A percentile compares a stretch with the other conserved stretches of the same genome.
These are phyloP conservation scores for Septoria petroselini DNA, from an alignment of 2,329 filamentous ascomycete genomes.

Conservation along the genomic window DNA sequence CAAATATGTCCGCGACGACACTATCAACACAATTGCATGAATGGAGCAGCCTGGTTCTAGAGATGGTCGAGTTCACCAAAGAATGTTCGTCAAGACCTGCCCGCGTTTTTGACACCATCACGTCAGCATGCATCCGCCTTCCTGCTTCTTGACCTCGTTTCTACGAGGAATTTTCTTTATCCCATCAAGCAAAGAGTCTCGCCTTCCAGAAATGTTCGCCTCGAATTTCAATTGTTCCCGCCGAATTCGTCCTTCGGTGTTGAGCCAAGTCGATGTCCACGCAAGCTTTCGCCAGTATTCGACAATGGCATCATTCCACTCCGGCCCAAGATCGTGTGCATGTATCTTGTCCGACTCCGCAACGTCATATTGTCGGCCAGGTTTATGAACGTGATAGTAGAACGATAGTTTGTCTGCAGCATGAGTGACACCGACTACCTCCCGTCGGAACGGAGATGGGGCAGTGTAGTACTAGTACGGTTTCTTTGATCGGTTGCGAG, in stretches of 20 bases:
- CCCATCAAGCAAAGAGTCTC: too few relatives aligned
- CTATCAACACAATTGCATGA: too few relatives aligned
- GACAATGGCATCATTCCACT: constrained; percentile 3
- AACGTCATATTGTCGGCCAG: background rate
- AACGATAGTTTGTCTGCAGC: background rate
- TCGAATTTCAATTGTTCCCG: too few relatives aligned
- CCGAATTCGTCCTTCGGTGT: background rate
- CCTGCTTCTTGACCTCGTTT: too few relatives aligned
- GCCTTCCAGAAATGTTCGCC: too few relatives aligned
- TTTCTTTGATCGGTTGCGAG: background rate
- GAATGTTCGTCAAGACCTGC: background rate
- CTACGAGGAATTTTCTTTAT: too few relatives aligned
- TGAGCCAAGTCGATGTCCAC: background rate
- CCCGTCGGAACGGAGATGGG: background rate
- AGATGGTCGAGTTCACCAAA: background rate
- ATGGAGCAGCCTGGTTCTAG: background rate
- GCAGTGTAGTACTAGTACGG: constrained; percentile 9
- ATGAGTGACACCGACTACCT: background rate
- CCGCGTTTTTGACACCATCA: too few relatives aligned
- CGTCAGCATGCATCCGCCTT: too few relatives aligned
- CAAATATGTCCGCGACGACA: too few relatives aligned
- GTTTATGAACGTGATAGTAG: background rate
- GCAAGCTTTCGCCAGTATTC: background rate
- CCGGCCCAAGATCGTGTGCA: background rate
- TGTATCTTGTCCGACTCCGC: background rate